phyloP scores from a whole-genome alignment of 495 filamentous ascomycete species.

The Polyplosphaeria fusca region DNA sequence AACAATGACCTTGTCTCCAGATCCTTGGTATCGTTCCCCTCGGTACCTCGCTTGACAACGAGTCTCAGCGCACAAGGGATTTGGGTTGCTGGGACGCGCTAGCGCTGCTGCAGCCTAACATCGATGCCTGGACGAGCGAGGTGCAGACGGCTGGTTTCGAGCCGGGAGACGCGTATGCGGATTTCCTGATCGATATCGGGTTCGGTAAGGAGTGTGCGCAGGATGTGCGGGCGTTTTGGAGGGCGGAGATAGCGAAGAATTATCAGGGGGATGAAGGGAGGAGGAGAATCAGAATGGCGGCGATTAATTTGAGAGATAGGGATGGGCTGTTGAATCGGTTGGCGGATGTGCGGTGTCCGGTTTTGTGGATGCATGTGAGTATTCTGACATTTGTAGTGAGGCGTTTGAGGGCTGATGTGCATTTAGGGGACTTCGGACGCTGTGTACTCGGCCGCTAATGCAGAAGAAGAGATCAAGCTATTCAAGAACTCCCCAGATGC shows the following conservation, averaged over 20 bases:
- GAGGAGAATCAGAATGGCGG: conserved; percentile 54
- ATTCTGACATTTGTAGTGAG: too few relatives aligned
- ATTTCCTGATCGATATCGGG: conserved; percentile 54
- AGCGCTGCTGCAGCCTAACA: conserved; percentile 42
- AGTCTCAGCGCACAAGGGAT: conserved; percentile 52
- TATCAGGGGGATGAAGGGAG: conserved; percentile 61
- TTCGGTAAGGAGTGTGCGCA: conserved; percentile 49
- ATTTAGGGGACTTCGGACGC: conserved; percentile 50
- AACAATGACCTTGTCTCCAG: conserved; percentile 27
- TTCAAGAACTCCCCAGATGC: conserved; percentile 54
- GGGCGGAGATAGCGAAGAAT: conserved; percentile 49
- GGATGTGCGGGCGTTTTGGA: conserved; percentile 52
- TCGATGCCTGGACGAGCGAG: conserved; percentile 48
- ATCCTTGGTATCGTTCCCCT: conserved; percentile 59
- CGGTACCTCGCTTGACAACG: conserved; percentile 61
- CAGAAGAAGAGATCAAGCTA: conserved; percentile 55
- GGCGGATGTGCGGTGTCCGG: conserved; percentile 56
- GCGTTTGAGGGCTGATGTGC: conserved; percentile 7
- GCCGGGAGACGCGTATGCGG: conserved; percentile 53
- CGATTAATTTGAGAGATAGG: conserved; percentile 55
- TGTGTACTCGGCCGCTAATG: conserved; percentile 49
- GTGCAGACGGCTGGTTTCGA: conserved; percentile 51
- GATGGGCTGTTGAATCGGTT: conserved; percentile 56
- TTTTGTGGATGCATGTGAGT: conserved; percentile 57
- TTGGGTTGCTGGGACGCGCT: conserved; percentile 58